These are phyloP conservation scores for Hypericum perforatum DNA, from an alignment of 345 rosid species.

Conservation along the genomic window DNA sequence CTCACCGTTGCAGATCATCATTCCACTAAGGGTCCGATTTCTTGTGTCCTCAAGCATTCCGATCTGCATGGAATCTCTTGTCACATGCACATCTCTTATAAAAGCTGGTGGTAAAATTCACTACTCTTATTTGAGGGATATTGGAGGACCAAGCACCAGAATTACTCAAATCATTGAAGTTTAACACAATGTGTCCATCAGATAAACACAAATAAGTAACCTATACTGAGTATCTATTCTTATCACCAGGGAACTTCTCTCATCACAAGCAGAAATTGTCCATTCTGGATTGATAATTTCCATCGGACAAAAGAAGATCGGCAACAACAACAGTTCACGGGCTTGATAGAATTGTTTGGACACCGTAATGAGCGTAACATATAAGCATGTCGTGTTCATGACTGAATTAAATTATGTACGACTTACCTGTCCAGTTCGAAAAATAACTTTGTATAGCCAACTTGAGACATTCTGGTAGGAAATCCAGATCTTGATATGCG, in stretches of 20 bases:
- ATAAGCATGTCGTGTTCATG: background rate
- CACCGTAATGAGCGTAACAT: too few species aligned
- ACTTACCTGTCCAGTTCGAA: constrained; percentile 95
- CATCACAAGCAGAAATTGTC: background rate
- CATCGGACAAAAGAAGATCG: background rate
- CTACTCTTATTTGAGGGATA: too few species aligned
- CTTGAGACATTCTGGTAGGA: constrained; percentile 98
- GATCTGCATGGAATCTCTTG: constrained; percentile 41
- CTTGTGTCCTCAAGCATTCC: constrained; percentile 97
- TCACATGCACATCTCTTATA: background rate
- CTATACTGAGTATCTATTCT: background rate
- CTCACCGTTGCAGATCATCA: constrained; percentile 9
- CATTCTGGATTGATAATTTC: too few species aligned
- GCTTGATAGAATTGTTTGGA: too few species aligned
- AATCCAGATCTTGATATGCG: constrained; percentile 95
- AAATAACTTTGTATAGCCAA: constrained; percentile 93
- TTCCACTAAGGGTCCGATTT: constrained; percentile 90
- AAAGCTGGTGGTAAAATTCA: background rate
- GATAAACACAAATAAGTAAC: background rate
- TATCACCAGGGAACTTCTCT: background rate
- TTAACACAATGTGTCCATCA: too few species aligned
- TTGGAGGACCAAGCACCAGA: too few species aligned
- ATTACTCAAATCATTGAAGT: too few species aligned
- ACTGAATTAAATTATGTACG: background rate
- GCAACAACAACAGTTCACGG: too few species aligned